phyloP scores from a whole-genome alignment of 495 filamentous ascomycete species.

The Aspergillus sclerotioniger region DNA sequence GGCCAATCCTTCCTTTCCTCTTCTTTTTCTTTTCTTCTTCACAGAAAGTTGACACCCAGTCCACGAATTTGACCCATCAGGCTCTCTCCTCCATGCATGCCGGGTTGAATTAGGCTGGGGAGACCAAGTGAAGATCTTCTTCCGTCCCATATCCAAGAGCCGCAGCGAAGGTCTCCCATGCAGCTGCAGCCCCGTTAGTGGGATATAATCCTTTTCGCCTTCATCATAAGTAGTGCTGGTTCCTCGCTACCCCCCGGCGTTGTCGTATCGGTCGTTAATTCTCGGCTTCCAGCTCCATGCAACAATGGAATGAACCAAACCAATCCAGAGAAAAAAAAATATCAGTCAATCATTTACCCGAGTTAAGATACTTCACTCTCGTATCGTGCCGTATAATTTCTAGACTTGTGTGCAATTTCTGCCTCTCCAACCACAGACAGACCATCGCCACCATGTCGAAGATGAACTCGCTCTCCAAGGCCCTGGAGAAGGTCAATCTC shows the following conservation, averaged over 20 bases:
- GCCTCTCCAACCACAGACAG: neutral
- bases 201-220: constrained; percentile 35
- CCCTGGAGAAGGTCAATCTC: constrained; percentile 21
- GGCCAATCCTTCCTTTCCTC: constrained; percentile 26
- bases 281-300: constrained; percentile 17
- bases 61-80: constrained; percentile 63
- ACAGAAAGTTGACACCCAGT: constrained; percentile 64
- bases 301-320: constrained; percentile 24
- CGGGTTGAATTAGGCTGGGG: constrained; percentile 67
- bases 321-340: constrained; percentile 6
- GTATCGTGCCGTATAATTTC: constrained; percentile 20
- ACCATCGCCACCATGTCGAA: constrained; percentile 3
- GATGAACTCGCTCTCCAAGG: constrained; percentile 20
- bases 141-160: constrained; percentile 62
- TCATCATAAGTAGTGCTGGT: constrained; percentile 15
- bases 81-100: constrained; percentile 44
- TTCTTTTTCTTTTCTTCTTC: constrained; percentile 30
- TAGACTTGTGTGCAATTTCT: constrained; percentile 3
- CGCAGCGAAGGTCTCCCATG: constrained; percentile 50
- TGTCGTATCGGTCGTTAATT: constrained; percentile 15
- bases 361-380: constrained; percentile 1
- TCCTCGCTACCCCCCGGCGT: constrained; percentile 4
- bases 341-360: neutral
- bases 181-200: constrained; percentile 50
- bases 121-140: constrained; percentile 51